A percentile compares a stretch with the other conserved stretches of the same genome.
phyloP scores from a whole-genome alignment of 805 yeast species.

The Zygoascus bituminiphila region DNA sequence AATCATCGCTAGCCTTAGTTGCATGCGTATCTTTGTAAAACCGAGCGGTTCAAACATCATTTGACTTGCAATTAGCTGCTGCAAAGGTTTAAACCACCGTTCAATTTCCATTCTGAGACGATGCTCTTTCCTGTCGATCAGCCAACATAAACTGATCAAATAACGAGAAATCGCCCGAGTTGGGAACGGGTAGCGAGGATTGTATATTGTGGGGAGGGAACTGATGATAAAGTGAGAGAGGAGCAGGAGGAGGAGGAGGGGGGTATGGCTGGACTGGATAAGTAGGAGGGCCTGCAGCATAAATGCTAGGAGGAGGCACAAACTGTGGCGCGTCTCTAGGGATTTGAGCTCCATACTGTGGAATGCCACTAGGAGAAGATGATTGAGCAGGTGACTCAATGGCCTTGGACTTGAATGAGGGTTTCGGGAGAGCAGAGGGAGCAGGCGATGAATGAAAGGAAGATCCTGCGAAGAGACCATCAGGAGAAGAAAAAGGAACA shows the following conservation, averaged over 20 bases:
- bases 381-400: background rate
- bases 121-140: slow-evolving; percentile 14
- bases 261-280: background rate
- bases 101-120: no score
- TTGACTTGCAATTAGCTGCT: no score
- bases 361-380: background rate
- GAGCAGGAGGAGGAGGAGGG: slow-evolving; percentile 6
- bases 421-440: slow-evolving; percentile 22
- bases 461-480: slow-evolving; percentile 21
- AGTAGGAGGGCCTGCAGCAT: background rate
- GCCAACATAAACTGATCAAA: slow-evolving; percentile 20
- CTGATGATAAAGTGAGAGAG: background rate
- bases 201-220: background rate
- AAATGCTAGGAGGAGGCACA: background rate
- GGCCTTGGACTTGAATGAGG: slow-evolving; percentile 16
- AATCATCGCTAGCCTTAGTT: no score
- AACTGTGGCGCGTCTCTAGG: background rate
- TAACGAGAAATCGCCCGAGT: slow-evolving; percentile 9
- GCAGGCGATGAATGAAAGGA: slow-evolving; percentile 25
- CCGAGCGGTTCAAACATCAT: no score
- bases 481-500: slow-evolving; percentile 5
- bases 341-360: background rate
- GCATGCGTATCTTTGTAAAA: no score
- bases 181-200: slow-evolving; percentile 1
- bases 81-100: no score